Percentiles rank a stretch among this genome's conserved stretches.
These are phyloP conservation scores for Mycena kentingensis DNA, from an alignment of 768 basidiomycete genomes.

Conservation along the genomic window DNA sequence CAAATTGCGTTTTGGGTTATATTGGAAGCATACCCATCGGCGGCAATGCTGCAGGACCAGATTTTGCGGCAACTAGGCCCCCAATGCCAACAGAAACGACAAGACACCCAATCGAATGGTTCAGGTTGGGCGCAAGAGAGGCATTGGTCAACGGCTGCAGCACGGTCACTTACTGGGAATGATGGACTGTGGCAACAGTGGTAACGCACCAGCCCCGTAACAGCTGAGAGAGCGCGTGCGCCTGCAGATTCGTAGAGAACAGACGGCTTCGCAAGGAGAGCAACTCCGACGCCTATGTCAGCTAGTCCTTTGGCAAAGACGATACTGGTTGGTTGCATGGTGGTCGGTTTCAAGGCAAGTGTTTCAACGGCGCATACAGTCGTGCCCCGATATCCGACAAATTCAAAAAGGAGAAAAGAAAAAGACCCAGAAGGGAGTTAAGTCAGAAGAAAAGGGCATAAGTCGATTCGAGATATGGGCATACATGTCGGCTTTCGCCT, in stretches of 20 bases:
- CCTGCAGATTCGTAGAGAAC: conserved; percentile 31
- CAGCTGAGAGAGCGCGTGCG: conserved; percentile 21
- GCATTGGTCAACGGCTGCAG: conserved; percentile 30
- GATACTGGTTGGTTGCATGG: conserved; percentile 17
- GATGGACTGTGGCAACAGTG: too few species aligned
- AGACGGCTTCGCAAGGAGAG: conserved; percentile 29
- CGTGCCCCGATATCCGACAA: too few species aligned
- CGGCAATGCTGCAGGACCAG: conserved; percentile 26
- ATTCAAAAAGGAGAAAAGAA: too few species aligned
- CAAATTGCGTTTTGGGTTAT: neutral
- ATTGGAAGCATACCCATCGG: conserved; percentile 28
- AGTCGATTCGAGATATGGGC: too few species aligned
- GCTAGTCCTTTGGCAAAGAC: conserved; percentile 31
- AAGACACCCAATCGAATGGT: conserved; percentile 39
- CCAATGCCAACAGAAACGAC: conserved; percentile 36
- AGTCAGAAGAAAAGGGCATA: too few species aligned
- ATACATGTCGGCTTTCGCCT: too few species aligned
- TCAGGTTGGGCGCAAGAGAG: conserved; percentile 33
- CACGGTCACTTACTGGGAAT: too few species aligned
- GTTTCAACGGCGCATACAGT: too few species aligned
- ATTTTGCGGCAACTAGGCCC: conserved; percentile 30
- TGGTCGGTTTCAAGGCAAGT: neutral
- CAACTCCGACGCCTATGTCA: conserved; percentile 30
- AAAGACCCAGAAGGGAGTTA: too few species aligned
- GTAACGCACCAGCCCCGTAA: conserved; percentile 33